Percentiles rank a stretch among this genome's conserved stretches.
These are phyloP conservation scores for Chenopodium album DNA, from an alignment of 148 eudicot genomes.

Conservation along the genomic window DNA sequence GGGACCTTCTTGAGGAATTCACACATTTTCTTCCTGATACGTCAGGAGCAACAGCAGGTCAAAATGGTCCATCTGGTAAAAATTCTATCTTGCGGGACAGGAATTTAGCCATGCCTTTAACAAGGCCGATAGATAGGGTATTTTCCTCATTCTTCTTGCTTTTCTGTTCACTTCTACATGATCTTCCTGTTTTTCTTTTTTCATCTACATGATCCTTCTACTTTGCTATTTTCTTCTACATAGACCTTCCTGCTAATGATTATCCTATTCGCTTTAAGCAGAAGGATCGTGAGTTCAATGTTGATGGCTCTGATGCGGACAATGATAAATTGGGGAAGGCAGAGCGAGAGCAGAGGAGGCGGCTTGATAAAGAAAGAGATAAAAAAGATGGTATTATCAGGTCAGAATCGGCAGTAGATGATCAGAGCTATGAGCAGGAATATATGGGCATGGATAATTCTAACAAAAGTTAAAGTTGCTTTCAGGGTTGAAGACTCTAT, in stretches of 20 bases:
- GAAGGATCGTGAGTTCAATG: constrained; percentile 61
- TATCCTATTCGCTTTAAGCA: constrained; percentile 5
- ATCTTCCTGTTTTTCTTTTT: not conserved
- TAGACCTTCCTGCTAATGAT: constrained; percentile 7
- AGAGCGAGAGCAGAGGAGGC: constrained; percentile 71
- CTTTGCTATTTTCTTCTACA: not conserved
- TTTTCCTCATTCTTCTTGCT: not conserved
- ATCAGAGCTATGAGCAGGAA: constrained; percentile 46
- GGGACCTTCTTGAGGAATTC: constrained; percentile 87
- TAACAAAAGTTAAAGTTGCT: constrained; percentile 48
- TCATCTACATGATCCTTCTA: not conserved
- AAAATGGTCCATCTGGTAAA: constrained; percentile 49
- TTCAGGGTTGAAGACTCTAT: constrained; percentile 57
- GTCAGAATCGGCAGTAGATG: constrained; percentile 32
- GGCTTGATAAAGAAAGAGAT: constrained; percentile 64
- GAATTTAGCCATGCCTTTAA: constrained; percentile 51
- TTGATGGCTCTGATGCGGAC: constrained; percentile 70
- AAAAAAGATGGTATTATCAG: constrained; percentile 59
- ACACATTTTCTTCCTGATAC: constrained; percentile 83
- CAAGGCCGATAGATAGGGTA: constrained; percentile 68
- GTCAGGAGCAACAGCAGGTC: constrained; percentile 54
- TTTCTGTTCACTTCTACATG: not conserved
- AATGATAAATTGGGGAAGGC: constrained; percentile 66
- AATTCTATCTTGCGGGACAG: constrained; percentile 53
- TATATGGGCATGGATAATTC: constrained; percentile 38